Evolutionary conservation across 169 alveolate species (phyloP).

Genomic region (Eimeria sp.): DNA sequence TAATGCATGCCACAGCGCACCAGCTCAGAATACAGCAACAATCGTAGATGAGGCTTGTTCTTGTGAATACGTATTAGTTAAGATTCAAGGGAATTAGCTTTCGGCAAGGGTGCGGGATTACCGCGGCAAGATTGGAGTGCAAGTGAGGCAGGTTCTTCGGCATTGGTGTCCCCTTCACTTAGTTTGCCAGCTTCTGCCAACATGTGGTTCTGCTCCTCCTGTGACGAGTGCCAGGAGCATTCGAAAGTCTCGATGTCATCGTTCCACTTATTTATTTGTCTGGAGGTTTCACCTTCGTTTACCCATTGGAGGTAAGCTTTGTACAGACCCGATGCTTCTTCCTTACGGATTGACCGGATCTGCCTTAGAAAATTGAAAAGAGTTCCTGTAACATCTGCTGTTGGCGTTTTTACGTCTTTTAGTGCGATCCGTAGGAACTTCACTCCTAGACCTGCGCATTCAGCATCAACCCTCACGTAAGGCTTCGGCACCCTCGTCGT

Average conservation of each 20-base stretch:
- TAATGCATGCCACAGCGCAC: background rate
- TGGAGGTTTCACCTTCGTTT: constrained; percentile 27
- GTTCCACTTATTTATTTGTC: background rate
- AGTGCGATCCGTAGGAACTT: constrained; percentile 5
- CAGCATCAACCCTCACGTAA: background rate
- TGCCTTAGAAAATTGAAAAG: background rate
- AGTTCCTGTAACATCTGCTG: constrained; percentile 1
- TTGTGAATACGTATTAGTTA: background rate
- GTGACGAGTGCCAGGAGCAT: constrained; percentile 68
- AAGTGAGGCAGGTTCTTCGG: background rate
- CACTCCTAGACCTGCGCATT: constrained; percentile 36
- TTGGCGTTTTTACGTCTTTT: background rate
- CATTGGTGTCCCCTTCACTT: background rate
- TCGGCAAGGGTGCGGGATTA: background rate
- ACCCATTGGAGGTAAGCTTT: constrained; percentile 9
- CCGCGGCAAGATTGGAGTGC: constrained; percentile 13
- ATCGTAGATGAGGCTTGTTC: background rate
- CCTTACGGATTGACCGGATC: constrained; percentile 24
- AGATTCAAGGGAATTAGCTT: background rate
- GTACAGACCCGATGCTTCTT: constrained; percentile 5
- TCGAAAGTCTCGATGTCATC: constrained; percentile 5
- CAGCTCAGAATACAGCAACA: background rate
- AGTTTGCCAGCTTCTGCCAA: constrained; percentile 23
- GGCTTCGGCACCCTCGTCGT: background rate
- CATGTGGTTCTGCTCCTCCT: constrained; percentile 35